These are phyloP conservation scores for Neoboletus magnificus DNA, from an alignment of 768 basidiomycete genomes.

Conservation along the genomic window DNA sequence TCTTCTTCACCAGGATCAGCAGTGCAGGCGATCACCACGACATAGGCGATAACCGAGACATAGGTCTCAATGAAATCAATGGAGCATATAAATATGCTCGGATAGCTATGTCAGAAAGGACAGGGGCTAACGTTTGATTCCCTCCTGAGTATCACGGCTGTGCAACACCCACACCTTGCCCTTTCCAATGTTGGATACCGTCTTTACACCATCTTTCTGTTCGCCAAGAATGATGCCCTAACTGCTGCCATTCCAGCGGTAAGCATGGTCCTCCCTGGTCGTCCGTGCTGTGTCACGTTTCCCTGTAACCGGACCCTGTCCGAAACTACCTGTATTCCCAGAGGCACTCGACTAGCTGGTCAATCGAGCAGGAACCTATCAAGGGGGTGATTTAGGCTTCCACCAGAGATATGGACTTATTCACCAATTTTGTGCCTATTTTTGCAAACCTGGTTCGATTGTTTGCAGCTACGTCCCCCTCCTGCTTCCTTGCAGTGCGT, in stretches of 20 bases:
- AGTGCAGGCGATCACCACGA: background rate
- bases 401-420: conserved; percentile 21
- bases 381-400: background rate
- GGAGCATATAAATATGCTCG: background rate
- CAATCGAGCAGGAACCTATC: background rate
- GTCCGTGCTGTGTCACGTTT: conserved; percentile 3
- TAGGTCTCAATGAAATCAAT: no score
- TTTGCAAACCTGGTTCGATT: no score
- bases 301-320: background rate
- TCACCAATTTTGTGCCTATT: no score
- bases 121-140: no score
- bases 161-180: conserved; percentile 4
- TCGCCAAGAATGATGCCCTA: conserved; percentile 45
- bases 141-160: conserved; percentile 13
- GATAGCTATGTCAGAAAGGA: no score
- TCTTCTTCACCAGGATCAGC: background rate
- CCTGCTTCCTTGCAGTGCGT: no score
- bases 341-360: background rate
- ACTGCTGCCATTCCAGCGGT: conserved; percentile 48
- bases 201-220: conserved; percentile 36
- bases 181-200: conserved; percentile 18
- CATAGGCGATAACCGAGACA: background rate
- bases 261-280: conserved; percentile 11
- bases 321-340: conserved; percentile 9
- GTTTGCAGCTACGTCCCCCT: no score